Evolutionary conservation across 768 basidiomycete species (phyloP).

Genomic region (Cyathus striatus): DNA sequence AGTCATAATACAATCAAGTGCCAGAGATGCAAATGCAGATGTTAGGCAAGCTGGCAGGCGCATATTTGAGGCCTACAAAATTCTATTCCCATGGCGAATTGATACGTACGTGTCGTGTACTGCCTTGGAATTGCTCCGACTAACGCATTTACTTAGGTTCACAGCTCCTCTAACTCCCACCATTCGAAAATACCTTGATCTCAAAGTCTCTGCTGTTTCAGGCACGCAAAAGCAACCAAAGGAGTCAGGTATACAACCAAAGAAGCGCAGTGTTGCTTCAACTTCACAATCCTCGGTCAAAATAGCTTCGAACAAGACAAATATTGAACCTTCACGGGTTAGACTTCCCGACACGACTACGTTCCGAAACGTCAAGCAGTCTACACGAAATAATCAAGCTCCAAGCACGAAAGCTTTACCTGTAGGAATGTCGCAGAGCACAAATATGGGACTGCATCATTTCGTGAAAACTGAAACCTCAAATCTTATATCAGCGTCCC

Average conservation of each 20-base stretch:
- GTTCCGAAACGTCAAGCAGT: slow-evolving; percentile 5
- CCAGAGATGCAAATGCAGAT: slow-evolving; percentile 71
- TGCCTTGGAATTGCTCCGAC: neutral
- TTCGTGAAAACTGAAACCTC: no score
- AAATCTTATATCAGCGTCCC: no score
- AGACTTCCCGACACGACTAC: no score
- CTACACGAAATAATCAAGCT: neutral
- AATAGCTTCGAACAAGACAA: no score
- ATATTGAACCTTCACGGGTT: no score
- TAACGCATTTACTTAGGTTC: slow-evolving; percentile 44
- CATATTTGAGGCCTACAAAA: slow-evolving; percentile 72
- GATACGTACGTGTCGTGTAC: slow-evolving; percentile 40
- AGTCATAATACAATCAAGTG: slow-evolving; percentile 58
- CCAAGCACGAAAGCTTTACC: no score
- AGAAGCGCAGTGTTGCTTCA: no score
- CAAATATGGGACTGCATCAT: no score
- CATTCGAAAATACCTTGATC: slow-evolving; percentile 70
- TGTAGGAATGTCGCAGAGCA: no score
- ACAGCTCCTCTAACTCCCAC: slow-evolving; percentile 69
- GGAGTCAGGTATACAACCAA: no score
- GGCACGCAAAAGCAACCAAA: no score
- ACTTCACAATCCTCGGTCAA: no score
- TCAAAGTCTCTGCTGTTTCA: slow-evolving; percentile 25
- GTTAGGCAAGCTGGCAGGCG: slow-evolving; percentile 65
- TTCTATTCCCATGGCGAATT: slow-evolving; percentile 63